Evolutionary conservation across 305 asterid genomes (phyloP), one percentile per base, ranked within the genome.

Genomic region (Petunia hybrid): DNA sequence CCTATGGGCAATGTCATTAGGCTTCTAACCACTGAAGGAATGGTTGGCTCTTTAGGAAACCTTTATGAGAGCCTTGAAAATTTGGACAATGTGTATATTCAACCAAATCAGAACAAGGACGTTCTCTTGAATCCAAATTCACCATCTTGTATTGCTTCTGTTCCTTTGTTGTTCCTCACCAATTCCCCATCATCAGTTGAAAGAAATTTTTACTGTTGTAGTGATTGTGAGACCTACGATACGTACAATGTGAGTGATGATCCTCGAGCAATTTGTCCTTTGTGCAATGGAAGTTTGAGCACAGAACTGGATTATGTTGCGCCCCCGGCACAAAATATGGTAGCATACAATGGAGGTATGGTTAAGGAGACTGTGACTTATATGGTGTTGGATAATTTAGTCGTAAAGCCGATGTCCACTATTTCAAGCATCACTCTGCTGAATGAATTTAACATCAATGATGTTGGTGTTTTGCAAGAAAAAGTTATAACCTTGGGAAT

Each of bases 381-480:
- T 36, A 85, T 87, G 85, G 87, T 88, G n/a, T 85, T 85, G 88
- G 92, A 90, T 84, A 82, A 89, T 80, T 79, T 89, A 83, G 85
- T 3, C 4, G 87, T 91, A 36, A 80, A 63, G 78, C 93, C 93
- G 4, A 71, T 22, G 31, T 22, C 31, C 31, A 22, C 31, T 22
- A 22, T 22, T 22, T 22, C 31, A 22, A 22, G 31, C 64, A 81
- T 89, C 6, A 51, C 81, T 12, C 9, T 86, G 46, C 81, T 88
- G 0, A 84, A 84, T n/a, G 16, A 66, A 13, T 77, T 76, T 40
- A 71, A 82, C 40, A 83, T 88, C 1, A 80, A 77, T 82, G 82
- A 86, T 0, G 80, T 86, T 8, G 75, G 82, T 5, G 66, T 42
- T 14, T 77, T 89, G 53, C 83, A 88, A 76, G 91, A 88, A 48